phyloP scores from a whole-genome alignment of 2,329 filamentous ascomycete species.

The Sarocladium strictum region DNA sequence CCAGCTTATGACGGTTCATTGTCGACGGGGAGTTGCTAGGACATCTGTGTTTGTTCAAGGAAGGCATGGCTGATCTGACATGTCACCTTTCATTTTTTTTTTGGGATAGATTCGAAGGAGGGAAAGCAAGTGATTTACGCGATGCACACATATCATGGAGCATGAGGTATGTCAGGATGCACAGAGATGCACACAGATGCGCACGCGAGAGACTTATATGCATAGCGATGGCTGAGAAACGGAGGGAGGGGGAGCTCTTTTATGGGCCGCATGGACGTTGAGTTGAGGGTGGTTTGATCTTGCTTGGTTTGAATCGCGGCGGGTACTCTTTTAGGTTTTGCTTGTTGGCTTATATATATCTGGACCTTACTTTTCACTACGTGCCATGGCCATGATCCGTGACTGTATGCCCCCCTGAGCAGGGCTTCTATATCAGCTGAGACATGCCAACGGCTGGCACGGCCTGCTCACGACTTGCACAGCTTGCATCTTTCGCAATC shows the following conservation, averaged over 20 bases:
- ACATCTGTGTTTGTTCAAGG: background rate
- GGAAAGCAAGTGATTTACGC: background rate
- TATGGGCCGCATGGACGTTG: background rate
- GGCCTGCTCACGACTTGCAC: too few species aligned
- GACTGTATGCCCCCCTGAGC: too few species aligned
- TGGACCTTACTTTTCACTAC: too few species aligned
- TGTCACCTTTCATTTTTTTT: background rate
- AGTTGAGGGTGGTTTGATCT: background rate
- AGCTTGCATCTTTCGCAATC: too few species aligned
- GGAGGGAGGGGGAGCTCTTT: background rate
- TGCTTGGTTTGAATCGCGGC: too few species aligned
- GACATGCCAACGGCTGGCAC: too few species aligned
- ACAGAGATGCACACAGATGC: background rate
- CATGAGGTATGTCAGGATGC: too few species aligned
- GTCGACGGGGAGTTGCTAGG: too few species aligned
- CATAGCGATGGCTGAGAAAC: background rate
- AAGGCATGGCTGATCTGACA: background rate
- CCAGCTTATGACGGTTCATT: too few species aligned
- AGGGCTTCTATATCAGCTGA: too few species aligned
- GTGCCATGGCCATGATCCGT: too few species aligned
- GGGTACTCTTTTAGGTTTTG: background rate
- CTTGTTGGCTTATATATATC: too few species aligned
- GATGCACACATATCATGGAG: background rate
- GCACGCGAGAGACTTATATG: background rate
- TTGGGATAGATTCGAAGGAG: conserved; percentile 9